A percentile compares a stretch with the other conserved stretches of the same genome.
phyloP scores from a whole-genome alignment of 1,139 yeast species.

The Debaryomyces nepalensis region DNA sequence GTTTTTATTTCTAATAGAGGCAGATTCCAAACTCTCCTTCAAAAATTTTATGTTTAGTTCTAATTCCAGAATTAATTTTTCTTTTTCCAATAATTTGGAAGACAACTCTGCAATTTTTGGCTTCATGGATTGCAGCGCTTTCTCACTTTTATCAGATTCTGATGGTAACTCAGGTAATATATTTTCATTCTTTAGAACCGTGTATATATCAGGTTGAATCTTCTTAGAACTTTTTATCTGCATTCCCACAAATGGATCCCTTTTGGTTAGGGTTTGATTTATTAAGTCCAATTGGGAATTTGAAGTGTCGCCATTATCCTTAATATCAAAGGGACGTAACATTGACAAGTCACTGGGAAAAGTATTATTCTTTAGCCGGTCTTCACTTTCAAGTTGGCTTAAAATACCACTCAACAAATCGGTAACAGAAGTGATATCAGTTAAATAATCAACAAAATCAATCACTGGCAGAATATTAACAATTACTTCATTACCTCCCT shows the following conservation, averaged over 20 bases:
- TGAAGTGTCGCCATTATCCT: not conserved
- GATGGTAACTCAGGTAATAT: not conserved
- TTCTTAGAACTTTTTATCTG: not conserved
- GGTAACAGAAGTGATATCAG: not conserved
- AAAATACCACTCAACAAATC: not conserved
- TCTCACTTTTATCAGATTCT: not conserved
- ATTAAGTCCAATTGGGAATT: not conserved
- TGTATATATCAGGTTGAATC: not conserved
- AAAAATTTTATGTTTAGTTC: constrained; percentile 47
- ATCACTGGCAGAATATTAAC: not conserved
- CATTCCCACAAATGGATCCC: not conserved
- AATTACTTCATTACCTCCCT: not conserved
- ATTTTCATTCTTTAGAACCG: not conserved
- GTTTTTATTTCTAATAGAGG: constrained; percentile 35
- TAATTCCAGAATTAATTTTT: constrained; percentile 38
- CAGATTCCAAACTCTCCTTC: constrained; percentile 45
- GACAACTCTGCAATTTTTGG: constrained; percentile 4
- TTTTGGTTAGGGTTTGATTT: not conserved
- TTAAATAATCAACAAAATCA: not conserved
- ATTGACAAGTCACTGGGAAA: not conserved
- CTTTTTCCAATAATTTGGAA: constrained; percentile 30
- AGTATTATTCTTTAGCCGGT: not conserved
- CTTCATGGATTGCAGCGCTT: constrained; percentile 1
- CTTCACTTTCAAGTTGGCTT: not conserved
- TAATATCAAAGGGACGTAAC: not conserved